Conservation (phyloP, 2,329 filamentous ascomycete species). For the Teratosphaeria zuluensis region DNA sequence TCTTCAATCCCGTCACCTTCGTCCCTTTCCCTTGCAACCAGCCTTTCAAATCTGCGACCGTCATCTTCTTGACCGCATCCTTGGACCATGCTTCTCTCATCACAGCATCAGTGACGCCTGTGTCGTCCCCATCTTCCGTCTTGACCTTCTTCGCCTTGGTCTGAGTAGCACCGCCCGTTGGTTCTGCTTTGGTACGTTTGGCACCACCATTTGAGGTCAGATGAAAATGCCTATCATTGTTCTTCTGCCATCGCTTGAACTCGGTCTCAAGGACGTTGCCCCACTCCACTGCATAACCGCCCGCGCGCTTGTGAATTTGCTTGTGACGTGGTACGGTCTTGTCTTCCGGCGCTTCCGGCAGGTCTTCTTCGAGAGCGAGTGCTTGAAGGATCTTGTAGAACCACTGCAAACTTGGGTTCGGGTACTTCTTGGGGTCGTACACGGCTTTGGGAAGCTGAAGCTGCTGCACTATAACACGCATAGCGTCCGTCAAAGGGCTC, state of each 20-base stretch:
- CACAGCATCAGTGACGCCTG: constrained; percentile 31
- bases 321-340: constrained; percentile 74
- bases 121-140: constrained; percentile 21
- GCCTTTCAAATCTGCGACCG: constrained; percentile 23
- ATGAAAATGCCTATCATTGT: constrained; percentile 27
- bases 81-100: constrained; percentile 37
- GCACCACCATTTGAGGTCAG: constrained; percentile 32
- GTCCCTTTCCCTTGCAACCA: constrained; percentile 22
- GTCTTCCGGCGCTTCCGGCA: constrained; percentile 65
- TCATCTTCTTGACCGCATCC: constrained; percentile 33
- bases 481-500: constrained; percentile 64
- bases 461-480: constrained; percentile 75
- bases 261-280: constrained; percentile 57
- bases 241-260: constrained; percentile 33
- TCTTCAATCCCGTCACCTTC: constrained; percentile 18
- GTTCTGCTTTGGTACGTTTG: constrained; percentile 32
- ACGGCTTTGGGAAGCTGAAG: constrained; percentile 76
- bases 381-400: constrained; percentile 92
- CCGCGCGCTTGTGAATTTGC: constrained; percentile 83
- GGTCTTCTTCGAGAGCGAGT: constrained; percentile 81
- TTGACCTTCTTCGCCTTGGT: constrained; percentile 37
- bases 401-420: constrained; percentile 82
- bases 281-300: constrained; percentile 70
- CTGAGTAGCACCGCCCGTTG: constrained; percentile 16
- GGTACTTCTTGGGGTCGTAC: constrained; percentile 80